Base-by-base conservation (phyloP, 1,284 basidiomycete species). In the Cutaneotrichosporon arboriforme region DNA sequence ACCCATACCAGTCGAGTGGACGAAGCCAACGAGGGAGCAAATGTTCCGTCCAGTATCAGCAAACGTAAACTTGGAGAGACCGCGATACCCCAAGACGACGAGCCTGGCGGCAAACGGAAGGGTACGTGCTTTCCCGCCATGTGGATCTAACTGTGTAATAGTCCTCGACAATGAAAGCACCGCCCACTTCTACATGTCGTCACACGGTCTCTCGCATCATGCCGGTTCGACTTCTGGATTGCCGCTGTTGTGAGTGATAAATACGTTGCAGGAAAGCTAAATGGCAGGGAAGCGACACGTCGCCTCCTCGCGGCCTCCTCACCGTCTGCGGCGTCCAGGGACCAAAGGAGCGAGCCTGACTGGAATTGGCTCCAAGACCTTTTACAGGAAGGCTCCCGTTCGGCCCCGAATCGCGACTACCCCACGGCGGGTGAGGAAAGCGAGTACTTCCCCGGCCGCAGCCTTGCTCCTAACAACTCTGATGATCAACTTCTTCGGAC, bases 321-420 rank as follows among this genome's bases (percentile, higher is more conserved):
- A 8, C 37, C 47, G 15, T 12, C 14, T 3, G 31, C 10, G 10
- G 15, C 22, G 2, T 8, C 37, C 4, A 20, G 14, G 20, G 31
- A 5, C 12, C 10, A 43, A 8, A 17, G 38, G 17, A 18, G 35
- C 2, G 51, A 57, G 18, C 55, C 51, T 12, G 55, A 57, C 35
- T 57, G 55, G 55, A 44, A 57, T 34, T 57, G 55, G 55, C 44
- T 57, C 17, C 55, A 57, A 20, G 50, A 57, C 35, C 35, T 57
- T n/a, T 44, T 57, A 4, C 42, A 41, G 8, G 55, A 57, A 18
- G 55, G 51, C 2, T 18, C 50, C 1, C 22, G 31, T 1, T 5
- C 39, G 1, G 47, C 17, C 4, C 33, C 33, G 0, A 8, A 31
- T 8, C 47, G 50, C 2, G 46, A 35, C 21, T 13, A 18, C 9